Evolutionary conservation across 2,329 filamentous ascomycete genomes (phyloP), one percentile per base, ranked within the genome.

Genomic region (Berkeleyomyces basicola): DNA sequence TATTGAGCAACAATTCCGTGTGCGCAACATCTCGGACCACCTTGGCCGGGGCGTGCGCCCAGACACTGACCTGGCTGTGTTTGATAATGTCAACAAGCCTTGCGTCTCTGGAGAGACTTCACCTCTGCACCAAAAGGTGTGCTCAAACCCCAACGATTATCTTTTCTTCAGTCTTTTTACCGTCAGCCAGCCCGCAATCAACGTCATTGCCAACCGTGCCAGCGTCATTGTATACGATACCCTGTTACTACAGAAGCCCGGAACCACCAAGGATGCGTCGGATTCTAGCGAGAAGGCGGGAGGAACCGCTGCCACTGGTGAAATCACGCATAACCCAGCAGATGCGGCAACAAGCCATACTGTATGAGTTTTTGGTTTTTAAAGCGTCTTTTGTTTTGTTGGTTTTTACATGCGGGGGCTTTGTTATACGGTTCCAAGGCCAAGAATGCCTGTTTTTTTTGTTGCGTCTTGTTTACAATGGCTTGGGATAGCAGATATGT

Each of bases 141-240:
- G 80, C 67, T 69, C 74, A 2, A 67, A 69, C 2, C 77, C 77
- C 1, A 70, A 76, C 11, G 71, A 76, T 10, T 77, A 79, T 64
- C 70, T 83, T 2, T 83, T 81, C 68, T 78, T 76, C 69, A 78
- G 79, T 58, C 71, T 73, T 0, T 81, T 80, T 49, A 77, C 73
- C 0, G 70, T 82, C 4, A 68, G 68, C 42, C 70, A 63, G 39
- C 53, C 53, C 11, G 63, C 63, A 36, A 42, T 55, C 11, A 47
- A 59, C n/a, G 63, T 62, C 7, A 64, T 64, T 64, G 63, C 59
- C 16, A 59, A 61, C 31, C 43, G 59, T 31, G 63, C 63, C 14
- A 36, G 59, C 7, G 10, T 51, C 36, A 59, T 58, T 3, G 63
- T 44, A 3, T 61, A 59, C 10, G 63, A 64, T 3, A 43, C 33